Base-by-base conservation (phyloP, 345 rosid genomes). In the Isatis tinctoria region DNA sequence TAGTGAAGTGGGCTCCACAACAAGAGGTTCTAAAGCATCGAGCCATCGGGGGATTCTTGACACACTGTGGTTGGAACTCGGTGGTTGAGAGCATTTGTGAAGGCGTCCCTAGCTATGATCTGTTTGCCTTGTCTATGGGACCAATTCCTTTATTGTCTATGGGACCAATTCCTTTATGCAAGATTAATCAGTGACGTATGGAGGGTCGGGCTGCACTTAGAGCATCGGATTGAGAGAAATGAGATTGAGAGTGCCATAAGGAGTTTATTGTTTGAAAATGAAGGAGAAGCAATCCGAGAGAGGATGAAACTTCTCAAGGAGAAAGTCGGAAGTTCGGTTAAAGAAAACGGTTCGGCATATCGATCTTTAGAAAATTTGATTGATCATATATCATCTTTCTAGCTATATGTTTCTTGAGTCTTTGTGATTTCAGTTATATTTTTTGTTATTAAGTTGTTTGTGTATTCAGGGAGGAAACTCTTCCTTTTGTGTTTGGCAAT, bases 61-160 rank as follows among this genome's bases (percentile, higher is more conserved):
- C 76, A 20, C 80, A 77, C 9, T 57, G 24, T 57, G 76, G 80
- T 39, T 71, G 73, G 77, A 77, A 71, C 68, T 77, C 80, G 13
- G 65, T 72, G 13, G 61, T 77, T 37, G 80, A 77, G 48, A 77
- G 80, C 71, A 6, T 77, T 33, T 58, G 32, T 49, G 80, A 65
- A 64, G 73, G 77, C 1, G 67, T 72, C 0, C 73, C 80, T 58
- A n/a, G n/a, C n/a, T n/a, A 71, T 77, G 77, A 41, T 77, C 0
- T 77, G 81, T 32, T 48, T 57, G 68, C 81, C 81, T 10, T 37
- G 7, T 64, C 1, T 0, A 0, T 71, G 76, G 72, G 81, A 77
- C 24, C 81, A 77, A 3, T 27, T 57, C 13, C 5, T 26, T 12
- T 66, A 72, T 59, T 37, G 7, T 64, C 1, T 0, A 0, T 71